Conservation (phyloP, 2,329 filamentous ascomycete species). For the Fusarium annulatum region DNA sequence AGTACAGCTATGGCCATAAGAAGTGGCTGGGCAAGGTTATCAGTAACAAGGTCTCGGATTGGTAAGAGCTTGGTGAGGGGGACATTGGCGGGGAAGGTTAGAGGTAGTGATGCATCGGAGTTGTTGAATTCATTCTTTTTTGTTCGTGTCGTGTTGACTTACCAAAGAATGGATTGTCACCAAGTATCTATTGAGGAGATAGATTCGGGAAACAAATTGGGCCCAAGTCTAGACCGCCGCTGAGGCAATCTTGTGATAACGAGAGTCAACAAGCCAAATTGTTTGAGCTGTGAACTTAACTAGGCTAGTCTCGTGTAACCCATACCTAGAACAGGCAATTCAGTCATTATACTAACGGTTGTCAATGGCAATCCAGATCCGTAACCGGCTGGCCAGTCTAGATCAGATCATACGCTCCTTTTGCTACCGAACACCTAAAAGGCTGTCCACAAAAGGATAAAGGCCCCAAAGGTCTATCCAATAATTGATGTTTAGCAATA, state of each 20-base stretch:
- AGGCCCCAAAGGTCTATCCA: background rate
- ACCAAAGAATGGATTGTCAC: accelerated
- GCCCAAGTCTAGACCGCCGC: too few relatives aligned
- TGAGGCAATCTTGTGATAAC: too few relatives aligned
- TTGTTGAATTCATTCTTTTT: too few relatives aligned
- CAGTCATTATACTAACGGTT: too few relatives aligned
- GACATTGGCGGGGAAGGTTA: accelerated
- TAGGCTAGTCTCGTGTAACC: too few relatives aligned
- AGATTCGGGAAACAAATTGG: accelerated
- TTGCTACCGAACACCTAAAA: accelerated
- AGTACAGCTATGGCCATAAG: background rate
- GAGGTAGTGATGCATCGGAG: background rate
- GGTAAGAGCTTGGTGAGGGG: background rate
- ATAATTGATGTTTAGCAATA: accelerated
- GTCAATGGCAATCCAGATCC: background rate
- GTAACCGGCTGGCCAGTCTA: too few relatives aligned
- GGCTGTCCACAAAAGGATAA: too few relatives aligned
- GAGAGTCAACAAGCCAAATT: background rate
- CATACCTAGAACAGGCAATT: background rate
- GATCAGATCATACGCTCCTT: background rate
- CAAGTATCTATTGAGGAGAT: background rate
- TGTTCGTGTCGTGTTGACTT: too few relatives aligned
- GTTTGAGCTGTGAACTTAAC: background rate
- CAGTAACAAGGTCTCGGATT: background rate
- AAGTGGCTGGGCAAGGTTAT: background rate